phyloP scores from a whole-genome alignment of 148 eudicot genomes.

The Rheum nobile region DNA sequence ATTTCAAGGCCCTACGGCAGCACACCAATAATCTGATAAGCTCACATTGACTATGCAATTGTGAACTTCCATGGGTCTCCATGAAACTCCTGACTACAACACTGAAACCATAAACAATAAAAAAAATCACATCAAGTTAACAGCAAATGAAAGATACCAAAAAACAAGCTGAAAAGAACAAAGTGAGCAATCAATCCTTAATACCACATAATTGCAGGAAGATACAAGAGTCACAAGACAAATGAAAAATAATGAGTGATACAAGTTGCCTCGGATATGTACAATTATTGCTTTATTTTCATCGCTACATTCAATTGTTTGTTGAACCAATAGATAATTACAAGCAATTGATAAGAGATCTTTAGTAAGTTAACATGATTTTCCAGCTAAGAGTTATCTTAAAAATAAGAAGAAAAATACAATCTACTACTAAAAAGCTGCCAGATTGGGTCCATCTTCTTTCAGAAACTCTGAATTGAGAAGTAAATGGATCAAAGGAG shows the following conservation, averaged over 20 bases:
- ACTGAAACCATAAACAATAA: constrained; percentile 43
- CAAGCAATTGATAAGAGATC: background rate
- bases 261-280: background rate
- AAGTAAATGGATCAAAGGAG: background rate
- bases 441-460: background rate
- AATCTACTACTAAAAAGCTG: background rate
- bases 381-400: background rate
- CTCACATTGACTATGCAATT: constrained; percentile 21
- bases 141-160: background rate
- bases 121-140: background rate
- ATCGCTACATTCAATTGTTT: background rate
- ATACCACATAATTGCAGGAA: background rate
- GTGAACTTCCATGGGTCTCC: constrained; percentile 21
- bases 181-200: background rate
- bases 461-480: background rate
- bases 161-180: background rate
- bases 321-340: background rate
- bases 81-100: constrained; percentile 44
- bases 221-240: background rate
- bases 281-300: background rate
- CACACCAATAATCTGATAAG: constrained; percentile 49
- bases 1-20: constrained; percentile 61
- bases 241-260: background rate
- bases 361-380: background rate
- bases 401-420: background rate